phyloP scores from a whole-genome alignment of 2,329 filamentous ascomycete genomes.

The Hirsutella thompsonii region DNA sequence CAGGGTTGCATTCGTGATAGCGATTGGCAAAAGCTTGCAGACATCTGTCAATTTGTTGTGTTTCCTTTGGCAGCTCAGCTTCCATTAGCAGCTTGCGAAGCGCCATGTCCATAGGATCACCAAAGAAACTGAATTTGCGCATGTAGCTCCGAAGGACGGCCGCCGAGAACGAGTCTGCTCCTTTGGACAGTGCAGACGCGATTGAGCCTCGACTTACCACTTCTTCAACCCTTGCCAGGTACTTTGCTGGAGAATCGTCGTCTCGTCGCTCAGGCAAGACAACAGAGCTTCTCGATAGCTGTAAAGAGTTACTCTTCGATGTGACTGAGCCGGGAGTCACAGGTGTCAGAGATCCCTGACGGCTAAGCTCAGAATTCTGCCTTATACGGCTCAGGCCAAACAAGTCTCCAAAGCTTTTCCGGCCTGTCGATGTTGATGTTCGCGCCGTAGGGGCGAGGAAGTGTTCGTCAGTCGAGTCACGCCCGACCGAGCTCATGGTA shows the following conservation, averaged over 20 bases:
- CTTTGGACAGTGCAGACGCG: slow-evolving; percentile 74
- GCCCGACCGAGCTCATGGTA: slow-evolving; percentile 72
- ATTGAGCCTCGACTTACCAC: slow-evolving; percentile 70
- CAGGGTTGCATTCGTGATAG: slow-evolving; percentile 96
- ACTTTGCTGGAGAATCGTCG: slow-evolving; percentile 81
- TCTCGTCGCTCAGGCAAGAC: slow-evolving; percentile 69
- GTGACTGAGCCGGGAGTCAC: slow-evolving; percentile 55
- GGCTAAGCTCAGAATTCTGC: slow-evolving; percentile 64
- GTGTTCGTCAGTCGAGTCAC: slow-evolving; percentile 58
- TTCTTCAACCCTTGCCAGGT: slow-evolving; percentile 72
- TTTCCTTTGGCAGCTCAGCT: slow-evolving; percentile 90
- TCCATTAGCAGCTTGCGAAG: slow-evolving; percentile 94
- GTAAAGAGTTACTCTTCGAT: slow-evolving; percentile 76
- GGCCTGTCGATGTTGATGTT: slow-evolving; percentile 77
- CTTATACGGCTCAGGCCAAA: slow-evolving; percentile 68
- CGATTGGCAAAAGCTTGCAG: slow-evolving; percentile 90
- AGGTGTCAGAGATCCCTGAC: slow-evolving; percentile 55
- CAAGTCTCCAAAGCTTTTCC: slow-evolving; percentile 86
- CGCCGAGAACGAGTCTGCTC: slow-evolving; percentile 69
- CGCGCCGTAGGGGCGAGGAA: slow-evolving; percentile 55
- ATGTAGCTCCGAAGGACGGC: slow-evolving; percentile 88
- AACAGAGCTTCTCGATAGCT: slow-evolving; percentile 57
- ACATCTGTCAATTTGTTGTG: slow-evolving; percentile 92
- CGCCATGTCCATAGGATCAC: slow-evolving; percentile 96
- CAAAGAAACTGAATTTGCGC: slow-evolving; percentile 88